Percentiles rank a stretch among this genome's conserved stretches.
Conservation (phyloP, 2,329 filamentous ascomycete genomes). For the Neoascochyta sp. region DNA sequence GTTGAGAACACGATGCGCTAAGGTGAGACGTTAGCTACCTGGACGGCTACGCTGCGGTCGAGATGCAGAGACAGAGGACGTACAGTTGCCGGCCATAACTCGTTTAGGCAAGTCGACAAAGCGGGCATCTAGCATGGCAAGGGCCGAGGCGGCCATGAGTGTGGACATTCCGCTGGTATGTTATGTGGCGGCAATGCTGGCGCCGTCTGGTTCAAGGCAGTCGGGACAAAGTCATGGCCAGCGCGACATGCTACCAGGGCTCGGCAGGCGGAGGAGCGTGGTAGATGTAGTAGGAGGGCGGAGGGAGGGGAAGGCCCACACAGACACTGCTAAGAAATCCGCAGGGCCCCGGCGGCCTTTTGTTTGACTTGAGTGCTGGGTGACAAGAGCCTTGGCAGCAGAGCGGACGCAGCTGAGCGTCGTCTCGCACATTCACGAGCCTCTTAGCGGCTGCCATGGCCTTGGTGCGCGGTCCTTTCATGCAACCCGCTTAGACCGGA, state of each 20-base stretch:
- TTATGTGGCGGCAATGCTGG: not conserved
- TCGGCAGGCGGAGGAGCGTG: slow-evolving; percentile 2
- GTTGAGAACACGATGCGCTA: slow-evolving; percentile 24
- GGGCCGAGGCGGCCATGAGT: not conserved
- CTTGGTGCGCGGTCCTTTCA: too few relatives aligned
- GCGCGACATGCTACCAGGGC: too few relatives aligned
- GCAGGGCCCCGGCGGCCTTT: slow-evolving; percentile 15
- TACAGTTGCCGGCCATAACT: slow-evolving; percentile 17
- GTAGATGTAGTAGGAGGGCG: slow-evolving; percentile 13
- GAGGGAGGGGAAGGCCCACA: slow-evolving; percentile 10
- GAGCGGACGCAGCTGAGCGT: slow-evolving; percentile 13
- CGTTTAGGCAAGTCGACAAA: slow-evolving; percentile 22
- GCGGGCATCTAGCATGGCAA: slow-evolving; percentile 8
- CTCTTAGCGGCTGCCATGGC: too few relatives aligned
- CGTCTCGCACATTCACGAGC: too few relatives aligned
- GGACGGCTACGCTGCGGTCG: not conserved
- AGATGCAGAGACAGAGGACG: slow-evolving; percentile 8
- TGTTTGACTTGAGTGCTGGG: slow-evolving; percentile 27
- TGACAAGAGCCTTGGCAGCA: slow-evolving; percentile 31
- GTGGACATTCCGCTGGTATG: too few relatives aligned
- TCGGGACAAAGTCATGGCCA: too few relatives aligned
- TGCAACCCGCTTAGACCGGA: too few relatives aligned
- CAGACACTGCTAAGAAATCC: slow-evolving; percentile 9
- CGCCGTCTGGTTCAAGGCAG: too few relatives aligned
- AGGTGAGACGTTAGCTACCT: slow-evolving; percentile 3